These are phyloP conservation scores for Scheffersomyces segobiensis DNA, from an alignment of 1,139 yeast species.

Conservation along the genomic window DNA sequence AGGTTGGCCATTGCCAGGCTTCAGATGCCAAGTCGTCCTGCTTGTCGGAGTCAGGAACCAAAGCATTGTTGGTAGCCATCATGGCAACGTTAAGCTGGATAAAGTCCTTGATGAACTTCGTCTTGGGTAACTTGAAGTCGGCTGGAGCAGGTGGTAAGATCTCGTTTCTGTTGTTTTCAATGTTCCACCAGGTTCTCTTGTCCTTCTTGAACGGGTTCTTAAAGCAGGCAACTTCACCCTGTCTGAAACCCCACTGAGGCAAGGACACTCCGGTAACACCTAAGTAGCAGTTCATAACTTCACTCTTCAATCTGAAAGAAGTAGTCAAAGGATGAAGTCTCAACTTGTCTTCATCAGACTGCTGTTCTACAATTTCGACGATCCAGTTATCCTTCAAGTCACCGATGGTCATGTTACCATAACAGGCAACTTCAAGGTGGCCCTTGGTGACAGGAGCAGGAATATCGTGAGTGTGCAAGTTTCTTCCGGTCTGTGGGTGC, in stretches of 20 bases:
- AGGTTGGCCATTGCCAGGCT: constrained; percentile 99
- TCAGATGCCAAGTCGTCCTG: constrained; percentile 87
- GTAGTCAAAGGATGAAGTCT: constrained; percentile 85
- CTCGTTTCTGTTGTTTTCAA: constrained; percentile 80
- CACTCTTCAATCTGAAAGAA: constrained; percentile 74
- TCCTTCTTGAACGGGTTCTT: constrained; percentile 78
- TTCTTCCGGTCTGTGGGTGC: constrained; percentile 83
- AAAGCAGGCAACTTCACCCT: constrained; percentile 91
- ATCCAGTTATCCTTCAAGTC: constrained; percentile 94
- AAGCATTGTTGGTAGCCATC: constrained; percentile 98
- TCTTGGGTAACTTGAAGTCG: constrained; percentile 76
- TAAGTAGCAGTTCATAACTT: constrained; percentile 76
- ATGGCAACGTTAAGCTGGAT: constrained; percentile 92
- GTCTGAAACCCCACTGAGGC: constrained; percentile 99
- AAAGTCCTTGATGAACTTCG: constrained; percentile 85
- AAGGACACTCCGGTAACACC: constrained; percentile 76
- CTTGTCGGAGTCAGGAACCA: constrained; percentile 90
- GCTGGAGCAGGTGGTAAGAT: constrained; percentile 72
- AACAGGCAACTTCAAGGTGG: constrained; percentile 86
- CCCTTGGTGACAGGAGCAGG: constrained; percentile 73
- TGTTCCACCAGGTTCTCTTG: constrained; percentile 97
- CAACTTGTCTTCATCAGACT: constrained; percentile 69
- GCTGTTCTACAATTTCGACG: constrained; percentile 84
- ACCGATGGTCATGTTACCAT: constrained; percentile 85
- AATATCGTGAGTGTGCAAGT: constrained; percentile 84